Percentiles rank a stretch among this genome's conserved stretches.
Evolutionary conservation across 257 asterid genomes (phyloP).

Genomic region (Solanum bulbocastanum): DNA sequence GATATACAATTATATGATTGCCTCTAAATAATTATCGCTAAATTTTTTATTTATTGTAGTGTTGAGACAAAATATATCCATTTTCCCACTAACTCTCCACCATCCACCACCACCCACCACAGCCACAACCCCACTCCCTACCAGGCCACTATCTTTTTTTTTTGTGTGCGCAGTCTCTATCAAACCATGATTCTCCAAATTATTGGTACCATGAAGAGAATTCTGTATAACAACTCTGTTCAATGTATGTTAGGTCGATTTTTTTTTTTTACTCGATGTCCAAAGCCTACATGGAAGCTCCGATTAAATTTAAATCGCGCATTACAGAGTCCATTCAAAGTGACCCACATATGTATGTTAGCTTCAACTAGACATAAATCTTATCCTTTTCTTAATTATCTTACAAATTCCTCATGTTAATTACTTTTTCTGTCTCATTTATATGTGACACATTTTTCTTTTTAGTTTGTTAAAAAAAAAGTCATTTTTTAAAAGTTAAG

Average conservation of each 20-base stretch:
- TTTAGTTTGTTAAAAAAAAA: not conserved
- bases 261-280: no score
- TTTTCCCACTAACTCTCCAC: not conserved
- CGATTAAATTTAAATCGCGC: no score
- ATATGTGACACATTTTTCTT: not conserved
- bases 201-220: not conserved
- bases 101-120: not conserved
- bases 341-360: not conserved
- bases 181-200: not conserved
- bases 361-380: not conserved
- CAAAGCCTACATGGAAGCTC: accelerated
- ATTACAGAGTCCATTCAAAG: accelerated
- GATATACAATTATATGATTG: not conserved
- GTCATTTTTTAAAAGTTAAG: not conserved
- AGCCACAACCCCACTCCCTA: not conserved
- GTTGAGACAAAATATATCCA: not conserved
- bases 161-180: not conserved
- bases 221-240: not conserved
- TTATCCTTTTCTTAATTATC: not conserved
- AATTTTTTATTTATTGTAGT: not conserved
- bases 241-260: not conserved
- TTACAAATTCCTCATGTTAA: not conserved
- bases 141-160: not conserved
- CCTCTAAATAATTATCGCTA: not conserved
- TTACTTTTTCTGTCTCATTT: not conserved